Base-by-base conservation (phyloP, 1,139 yeast genomes). In the Scheffersomyces segobiensis region DNA sequence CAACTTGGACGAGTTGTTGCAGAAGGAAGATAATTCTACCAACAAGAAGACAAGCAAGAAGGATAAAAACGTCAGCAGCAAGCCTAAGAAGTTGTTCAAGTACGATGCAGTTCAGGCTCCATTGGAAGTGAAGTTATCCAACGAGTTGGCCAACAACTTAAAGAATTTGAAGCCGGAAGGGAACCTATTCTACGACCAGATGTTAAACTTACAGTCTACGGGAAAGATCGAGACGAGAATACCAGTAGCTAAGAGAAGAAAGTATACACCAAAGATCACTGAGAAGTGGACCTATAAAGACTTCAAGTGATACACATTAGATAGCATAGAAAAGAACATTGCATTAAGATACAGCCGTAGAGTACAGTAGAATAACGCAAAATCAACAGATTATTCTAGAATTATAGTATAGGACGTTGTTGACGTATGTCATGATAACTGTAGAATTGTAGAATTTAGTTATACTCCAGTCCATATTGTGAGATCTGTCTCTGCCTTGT, bases 201-300 rank as follows among this genome's bases (percentile, higher is more conserved):
- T 95, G 87, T 82, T 88, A 71, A 85, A 84, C 59, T 74, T 95
- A 64, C 98, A 95, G 76, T 84, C 91, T 61, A 82, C 87, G 53
- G 99, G 99, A 64, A 84, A 89, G 70, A 82, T 95, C 58, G 99
- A 95, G 72, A 81, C 97, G 7, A 85, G 98, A 75, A 83, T 88
- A 54, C 93, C 91, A 12, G 86, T 85, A 53, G 83, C 82, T 60
- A 86, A 85, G 76, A 87, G 84, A 71, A 85, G 91, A 73, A 83
- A 79, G 65, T 89, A 88, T 70, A 80, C 86, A 63, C 89, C 84
- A 62, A 91, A 89, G 79, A 76, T 90, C 60, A 89, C 96, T 48
- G 97, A 92, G 73, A 93, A 92, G 75, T 93, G 97, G 97, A 84
- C 93, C 51, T 91, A 89, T 76, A 93, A 93, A 77, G 97, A 93